Evolutionary conservation across 768 basidiomycete species (phyloP), one percentile per base, ranked within the genome.

Genomic region (Hydnomerulius pinastri): DNA sequence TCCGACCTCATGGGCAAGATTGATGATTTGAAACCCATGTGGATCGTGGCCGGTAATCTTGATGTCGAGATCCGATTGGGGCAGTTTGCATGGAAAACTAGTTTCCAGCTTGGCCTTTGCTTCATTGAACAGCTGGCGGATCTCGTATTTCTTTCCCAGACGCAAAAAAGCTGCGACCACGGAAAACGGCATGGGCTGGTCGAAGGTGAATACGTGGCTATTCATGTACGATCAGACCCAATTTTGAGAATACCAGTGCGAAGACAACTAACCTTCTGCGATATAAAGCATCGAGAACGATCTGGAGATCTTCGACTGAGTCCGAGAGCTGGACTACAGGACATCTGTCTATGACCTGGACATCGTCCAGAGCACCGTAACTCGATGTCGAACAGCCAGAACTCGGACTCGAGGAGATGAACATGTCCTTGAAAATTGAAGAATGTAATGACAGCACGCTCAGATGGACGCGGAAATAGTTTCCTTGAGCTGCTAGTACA

Each of bases 101-200:
- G 39, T 40, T 2, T 11, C 18, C 10, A 63, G 4, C 21, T 15
- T 50, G 9, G 13, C 28, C n/a, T 49, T 53, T 0, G 53, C 64
- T 33, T 56, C 53, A 1, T 41, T 5, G 37, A 35, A 10, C 24
- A 64, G 39, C 6, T 6, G 6, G 1, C 25, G 24, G 11, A 64
- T 54, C 33, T 2, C 27, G 9, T 64, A 64, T 45, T 62, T 64
- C 9, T 59, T 46, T 12, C 60, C 60, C 15, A 57, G 9, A 17
- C 20, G 57, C 18, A 64, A 17, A 15, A 57, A 62, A 11, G 47
- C 48, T 1, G 46, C 20, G 3, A 51, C 29, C 18, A 44, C 0
- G 10, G 39, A 21, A 18, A 62, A 4, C 1, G 51, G 41, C 25
- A 18, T 25, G n/a, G n/a, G n/a, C n/a, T n/a, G n/a, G n/a, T n/a